Conservation (phyloP, 306 rosid species). For the Vigna hirtella region DNA sequence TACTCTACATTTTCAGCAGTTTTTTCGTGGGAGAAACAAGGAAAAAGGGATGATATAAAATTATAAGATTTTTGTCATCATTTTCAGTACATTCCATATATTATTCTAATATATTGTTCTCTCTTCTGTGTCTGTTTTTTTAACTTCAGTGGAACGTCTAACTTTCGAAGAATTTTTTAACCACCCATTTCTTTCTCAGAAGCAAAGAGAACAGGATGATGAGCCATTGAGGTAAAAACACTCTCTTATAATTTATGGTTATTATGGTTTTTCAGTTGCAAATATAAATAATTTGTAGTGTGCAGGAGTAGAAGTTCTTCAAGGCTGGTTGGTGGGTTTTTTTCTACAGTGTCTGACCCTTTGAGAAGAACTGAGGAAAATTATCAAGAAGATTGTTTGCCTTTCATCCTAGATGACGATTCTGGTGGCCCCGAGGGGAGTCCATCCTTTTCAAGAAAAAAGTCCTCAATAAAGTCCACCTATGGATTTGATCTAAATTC, state of each 20-base stretch:
- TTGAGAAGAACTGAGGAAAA: conserved; percentile 64
- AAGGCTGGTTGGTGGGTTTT: conserved; percentile 62
- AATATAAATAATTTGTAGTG: conserved; percentile 39
- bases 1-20: conserved; percentile 3
- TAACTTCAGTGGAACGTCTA: conserved; percentile 83
- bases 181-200: conserved; percentile 73
- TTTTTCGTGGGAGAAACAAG: conserved; percentile 1
- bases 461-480: conserved; percentile 75
- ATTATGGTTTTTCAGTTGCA: conserved; percentile 29
- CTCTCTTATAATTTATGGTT: conserved; percentile 41
- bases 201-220: conserved; percentile 63
- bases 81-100: conserved; percentile 15
- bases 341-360: conserved; percentile 55
- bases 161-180: conserved; percentile 95
- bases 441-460: conserved; percentile 66
- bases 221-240: conserved; percentile 68
- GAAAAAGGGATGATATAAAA: conserved; percentile 24
- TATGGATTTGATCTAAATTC: conserved; percentile 77
- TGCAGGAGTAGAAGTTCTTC: conserved; percentile 67
- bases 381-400: conserved; percentile 86
- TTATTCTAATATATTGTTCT: conserved; percentile 28
- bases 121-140: conserved; percentile 38
- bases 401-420: conserved; percentile 88
- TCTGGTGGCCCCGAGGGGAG: conserved; percentile 83
- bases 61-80: conserved; percentile 29